Conservation (phyloP, 2,329 filamentous ascomycete genomes). For the Fusarium kyushuense region DNA sequence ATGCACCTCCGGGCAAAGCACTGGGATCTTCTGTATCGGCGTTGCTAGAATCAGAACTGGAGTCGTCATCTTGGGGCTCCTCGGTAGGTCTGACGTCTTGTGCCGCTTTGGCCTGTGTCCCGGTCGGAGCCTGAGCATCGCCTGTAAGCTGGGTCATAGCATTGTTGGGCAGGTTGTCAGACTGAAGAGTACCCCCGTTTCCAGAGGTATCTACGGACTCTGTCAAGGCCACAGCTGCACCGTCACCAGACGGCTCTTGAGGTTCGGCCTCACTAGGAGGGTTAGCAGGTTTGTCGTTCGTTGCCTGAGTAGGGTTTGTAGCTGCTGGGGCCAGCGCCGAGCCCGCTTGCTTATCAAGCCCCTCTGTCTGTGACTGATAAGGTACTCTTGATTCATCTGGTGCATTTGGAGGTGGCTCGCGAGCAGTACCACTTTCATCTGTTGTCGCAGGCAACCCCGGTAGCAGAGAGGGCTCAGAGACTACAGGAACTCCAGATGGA, state of each 20-base stretch:
- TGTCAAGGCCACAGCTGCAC: neutral
- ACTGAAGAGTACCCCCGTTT: neutral
- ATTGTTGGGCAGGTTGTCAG: neutral
- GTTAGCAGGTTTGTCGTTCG: slow-evolving; percentile 2
- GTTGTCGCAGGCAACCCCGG: slow-evolving; percentile 5
- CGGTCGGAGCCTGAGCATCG: neutral
- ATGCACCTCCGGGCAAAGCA: slow-evolving; percentile 23
- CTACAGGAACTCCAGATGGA: slow-evolving; percentile 6
- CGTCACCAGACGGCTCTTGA: neutral
- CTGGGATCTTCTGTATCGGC: neutral
- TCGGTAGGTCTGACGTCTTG: slow-evolving; percentile 1
- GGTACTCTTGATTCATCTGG: neutral
- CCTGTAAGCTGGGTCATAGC: slow-evolving; percentile 1
- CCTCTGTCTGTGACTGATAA: slow-evolving; percentile 6
- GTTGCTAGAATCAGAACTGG: neutral
- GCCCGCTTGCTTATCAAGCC: slow-evolving; percentile 8
- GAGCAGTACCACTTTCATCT: neutral
- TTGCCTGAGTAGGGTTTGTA: slow-evolving; percentile 2
- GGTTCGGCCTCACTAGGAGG: neutral
- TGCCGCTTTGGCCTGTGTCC: neutral
- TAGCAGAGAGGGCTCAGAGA: slow-evolving; percentile 3
- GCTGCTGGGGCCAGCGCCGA: neutral
- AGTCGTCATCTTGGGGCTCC: neutral
- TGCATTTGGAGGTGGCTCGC: slow-evolving; percentile 1
- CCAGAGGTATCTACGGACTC: neutral